A percentile compares a stretch with the other conserved stretches of the same genome.
phyloP scores from a whole-genome alignment of 768 basidiomycete genomes.

The Cyathus striatus region DNA sequence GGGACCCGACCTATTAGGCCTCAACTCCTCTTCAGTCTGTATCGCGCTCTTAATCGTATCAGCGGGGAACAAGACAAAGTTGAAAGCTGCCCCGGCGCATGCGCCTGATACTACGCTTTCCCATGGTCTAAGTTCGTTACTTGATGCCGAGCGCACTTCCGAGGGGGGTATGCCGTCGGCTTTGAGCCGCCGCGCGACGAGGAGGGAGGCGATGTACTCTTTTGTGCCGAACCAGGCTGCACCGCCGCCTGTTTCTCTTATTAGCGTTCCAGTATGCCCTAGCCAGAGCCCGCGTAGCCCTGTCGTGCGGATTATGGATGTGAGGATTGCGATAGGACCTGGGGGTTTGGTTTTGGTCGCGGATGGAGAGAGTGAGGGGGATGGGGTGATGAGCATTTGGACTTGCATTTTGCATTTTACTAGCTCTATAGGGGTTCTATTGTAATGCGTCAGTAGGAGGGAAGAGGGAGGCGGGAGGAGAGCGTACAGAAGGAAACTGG shows the following conservation, averaged over 20 bases:
- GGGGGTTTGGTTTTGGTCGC: slow-evolving; percentile 34
- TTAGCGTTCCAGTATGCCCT: slow-evolving; percentile 80
- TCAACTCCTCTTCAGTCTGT: slow-evolving; percentile 83
- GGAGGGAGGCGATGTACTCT: slow-evolving; percentile 62
- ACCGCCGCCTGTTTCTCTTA: slow-evolving; percentile 83
- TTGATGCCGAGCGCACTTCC: slow-evolving; percentile 2
- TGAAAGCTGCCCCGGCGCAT: slow-evolving; percentile 74
- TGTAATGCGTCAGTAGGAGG: slow-evolving; percentile 3
- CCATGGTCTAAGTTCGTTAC: slow-evolving; percentile 44
- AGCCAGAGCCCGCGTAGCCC: slow-evolving; percentile 79
- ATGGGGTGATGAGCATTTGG: slow-evolving; percentile 55
- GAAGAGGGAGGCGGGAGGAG: neutral
- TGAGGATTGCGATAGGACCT: slow-evolving; percentile 66
- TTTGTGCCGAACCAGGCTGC: slow-evolving; percentile 88
- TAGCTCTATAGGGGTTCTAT: slow-evolving; percentile 80
- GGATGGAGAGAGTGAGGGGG: slow-evolving; percentile 8
- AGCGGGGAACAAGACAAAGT: slow-evolving; percentile 81
- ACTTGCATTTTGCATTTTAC: slow-evolving; percentile 95
- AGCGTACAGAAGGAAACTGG: slow-evolving; percentile 86
- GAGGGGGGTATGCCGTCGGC: slow-evolving; percentile 7
- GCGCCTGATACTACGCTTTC: slow-evolving; percentile 81
- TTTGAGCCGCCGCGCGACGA: slow-evolving; percentile 44
- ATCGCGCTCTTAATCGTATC: slow-evolving; percentile 89
- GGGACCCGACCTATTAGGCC: slow-evolving; percentile 16
- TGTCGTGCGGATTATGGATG: slow-evolving; percentile 42